These are phyloP conservation scores for Microbotryum scabiosae DNA, from an alignment of 1,284 basidiomycete species.

Conservation along the genomic window DNA sequence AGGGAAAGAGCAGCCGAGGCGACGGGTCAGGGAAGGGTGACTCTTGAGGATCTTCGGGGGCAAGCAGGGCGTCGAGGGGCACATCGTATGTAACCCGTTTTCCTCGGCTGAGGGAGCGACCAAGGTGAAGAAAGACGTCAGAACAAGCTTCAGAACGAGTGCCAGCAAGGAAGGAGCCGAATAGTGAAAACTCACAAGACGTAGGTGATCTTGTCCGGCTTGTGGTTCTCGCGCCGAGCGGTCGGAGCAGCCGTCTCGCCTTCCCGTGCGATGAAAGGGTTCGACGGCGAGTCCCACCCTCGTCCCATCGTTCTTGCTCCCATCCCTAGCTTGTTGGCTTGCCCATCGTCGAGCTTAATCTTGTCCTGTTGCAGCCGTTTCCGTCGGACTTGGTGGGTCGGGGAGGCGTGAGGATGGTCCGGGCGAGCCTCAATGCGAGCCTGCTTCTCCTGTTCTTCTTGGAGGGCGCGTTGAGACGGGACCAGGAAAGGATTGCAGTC, in stretches of 20 bases:
- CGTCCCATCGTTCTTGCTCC: background rate
- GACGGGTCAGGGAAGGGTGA: background rate
- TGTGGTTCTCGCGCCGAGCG: background rate
- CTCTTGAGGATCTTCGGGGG: background rate
- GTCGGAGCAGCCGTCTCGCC: background rate
- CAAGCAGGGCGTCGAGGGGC: background rate
- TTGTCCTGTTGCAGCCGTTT: background rate
- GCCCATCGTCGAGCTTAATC: background rate
- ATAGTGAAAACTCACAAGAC: background rate
- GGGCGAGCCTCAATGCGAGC: background rate
- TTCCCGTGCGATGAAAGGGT: background rate
- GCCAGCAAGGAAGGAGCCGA: background rate
- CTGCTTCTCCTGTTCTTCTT: background rate
- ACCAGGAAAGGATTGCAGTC: background rate
- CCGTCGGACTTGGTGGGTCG: background rate
- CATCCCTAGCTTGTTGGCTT: background rate
- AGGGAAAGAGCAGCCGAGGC: background rate
- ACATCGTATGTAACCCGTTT: conserved; percentile 1
- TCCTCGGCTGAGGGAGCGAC: background rate
- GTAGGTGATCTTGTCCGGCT: background rate
- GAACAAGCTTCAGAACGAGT: background rate
- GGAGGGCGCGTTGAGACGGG: background rate
- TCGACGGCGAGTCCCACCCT: background rate
- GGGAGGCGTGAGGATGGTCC: background rate
- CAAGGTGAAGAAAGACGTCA: background rate